Conservation (phyloP, 345 rosid species). For the Laguncularia racemosa region DNA sequence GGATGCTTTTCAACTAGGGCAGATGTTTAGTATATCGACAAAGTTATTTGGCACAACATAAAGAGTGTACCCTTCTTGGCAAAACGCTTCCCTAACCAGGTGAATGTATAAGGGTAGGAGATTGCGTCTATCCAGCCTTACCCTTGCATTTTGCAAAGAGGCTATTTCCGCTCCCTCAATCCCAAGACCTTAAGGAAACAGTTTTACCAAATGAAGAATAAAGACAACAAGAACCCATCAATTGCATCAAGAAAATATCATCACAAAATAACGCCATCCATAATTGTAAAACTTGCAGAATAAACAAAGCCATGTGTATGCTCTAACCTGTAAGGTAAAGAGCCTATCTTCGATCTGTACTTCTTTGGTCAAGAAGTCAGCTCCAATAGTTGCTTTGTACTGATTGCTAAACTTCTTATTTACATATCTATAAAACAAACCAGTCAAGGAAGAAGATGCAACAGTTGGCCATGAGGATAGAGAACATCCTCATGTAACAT, state of each 20-base stretch:
- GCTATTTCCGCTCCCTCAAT: too few relatives aligned
- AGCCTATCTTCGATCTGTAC: slow-evolving; percentile 87
- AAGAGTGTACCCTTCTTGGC: too few relatives aligned
- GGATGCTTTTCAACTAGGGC: too few relatives aligned
- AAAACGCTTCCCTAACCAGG: too few relatives aligned
- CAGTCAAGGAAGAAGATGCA: slow-evolving; percentile 14
- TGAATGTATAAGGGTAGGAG: too few relatives aligned
- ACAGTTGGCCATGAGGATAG: not conserved
- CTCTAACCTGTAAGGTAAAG: slow-evolving; percentile 84
- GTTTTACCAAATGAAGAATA: too few relatives aligned
- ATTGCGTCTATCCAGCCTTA: too few relatives aligned
- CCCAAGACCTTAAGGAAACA: too few relatives aligned
- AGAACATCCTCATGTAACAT: not conserved
- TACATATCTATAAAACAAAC: slow-evolving; percentile 58
- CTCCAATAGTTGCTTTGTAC: slow-evolving; percentile 94
- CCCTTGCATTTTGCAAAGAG: too few relatives aligned
- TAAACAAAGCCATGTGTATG: not conserved
- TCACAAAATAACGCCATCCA: not conserved
- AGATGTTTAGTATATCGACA: too few relatives aligned
- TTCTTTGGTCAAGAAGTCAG: slow-evolving; percentile 93
- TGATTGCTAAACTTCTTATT: slow-evolving; percentile 92
- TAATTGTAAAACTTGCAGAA: not conserved
- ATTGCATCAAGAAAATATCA: not conserved
- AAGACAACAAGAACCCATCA: not conserved
- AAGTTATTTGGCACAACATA: too few relatives aligned